Conservation (phyloP, 1,139 yeast genomes). For the Arxiozyma heterogenica region DNA sequence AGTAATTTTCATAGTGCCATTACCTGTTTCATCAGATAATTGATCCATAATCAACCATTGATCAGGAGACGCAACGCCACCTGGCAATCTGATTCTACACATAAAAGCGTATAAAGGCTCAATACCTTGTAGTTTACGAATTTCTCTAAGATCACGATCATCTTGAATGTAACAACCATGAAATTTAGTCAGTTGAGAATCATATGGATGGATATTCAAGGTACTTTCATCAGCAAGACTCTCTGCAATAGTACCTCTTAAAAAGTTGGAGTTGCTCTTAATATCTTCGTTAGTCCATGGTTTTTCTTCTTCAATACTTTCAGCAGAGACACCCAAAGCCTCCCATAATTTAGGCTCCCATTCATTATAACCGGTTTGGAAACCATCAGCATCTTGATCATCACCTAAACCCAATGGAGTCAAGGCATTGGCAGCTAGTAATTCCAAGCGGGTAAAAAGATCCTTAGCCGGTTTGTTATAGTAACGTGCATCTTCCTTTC, state of each 20-base stretch:
- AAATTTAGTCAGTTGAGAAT: constrained; percentile 91
- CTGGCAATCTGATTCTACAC: constrained; percentile 94
- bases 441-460: constrained; percentile 50
- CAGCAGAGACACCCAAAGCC: constrained; percentile 77
- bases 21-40: constrained; percentile 76
- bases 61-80: constrained; percentile 78
- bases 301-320: constrained; percentile 82
- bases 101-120: constrained; percentile 95
- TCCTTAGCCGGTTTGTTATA: constrained; percentile 90
- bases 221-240: constrained; percentile 76
- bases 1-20: constrained; percentile 87
- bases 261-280: constrained; percentile 74
- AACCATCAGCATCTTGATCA: constrained; percentile 96
- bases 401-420: constrained; percentile 83
- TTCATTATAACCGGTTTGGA: constrained; percentile 72
- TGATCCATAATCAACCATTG: constrained; percentile 86
- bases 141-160: constrained; percentile 92
- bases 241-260: constrained; percentile 90
- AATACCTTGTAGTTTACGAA: constrained; percentile 80
- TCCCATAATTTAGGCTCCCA: constrained; percentile 88
- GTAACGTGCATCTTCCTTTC: constrained; percentile 89
- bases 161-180: constrained; percentile 99
- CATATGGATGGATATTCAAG: constrained; percentile 87
- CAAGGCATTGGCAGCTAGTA: constrained; percentile 66
- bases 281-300: constrained; percentile 95